Conservation (phyloP, 2,329 filamentous ascomycete species). For the Colletotrichum nymphaeae region DNA sequence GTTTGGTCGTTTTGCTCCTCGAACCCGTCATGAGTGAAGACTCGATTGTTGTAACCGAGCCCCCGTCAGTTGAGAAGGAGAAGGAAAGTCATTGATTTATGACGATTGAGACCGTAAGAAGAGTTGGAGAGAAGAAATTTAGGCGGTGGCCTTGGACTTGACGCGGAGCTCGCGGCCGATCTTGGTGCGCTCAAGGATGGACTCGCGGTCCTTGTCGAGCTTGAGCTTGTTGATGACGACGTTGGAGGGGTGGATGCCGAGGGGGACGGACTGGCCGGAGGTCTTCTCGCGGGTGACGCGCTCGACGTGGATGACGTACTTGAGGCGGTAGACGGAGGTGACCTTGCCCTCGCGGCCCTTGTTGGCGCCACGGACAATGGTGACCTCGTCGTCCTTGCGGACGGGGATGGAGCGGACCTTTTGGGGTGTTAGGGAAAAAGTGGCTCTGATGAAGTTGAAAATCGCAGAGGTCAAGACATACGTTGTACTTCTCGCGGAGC, state of each 20-base stretch:
- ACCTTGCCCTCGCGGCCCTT: conserved; percentile 99
- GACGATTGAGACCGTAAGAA: neutral
- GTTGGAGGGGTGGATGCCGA: conserved; percentile 96
- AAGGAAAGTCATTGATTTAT: neutral
- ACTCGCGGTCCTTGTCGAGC: conserved; percentile 94
- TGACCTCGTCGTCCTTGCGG: conserved; percentile 97
- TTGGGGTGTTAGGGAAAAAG: neutral
- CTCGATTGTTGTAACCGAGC: neutral
- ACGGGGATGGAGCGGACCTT: conserved; percentile 95
- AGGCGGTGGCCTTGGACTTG: conserved; percentile 76
- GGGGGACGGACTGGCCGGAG: conserved; percentile 93
- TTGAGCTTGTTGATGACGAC: conserved; percentile 99
- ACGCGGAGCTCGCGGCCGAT: conserved; percentile 79
- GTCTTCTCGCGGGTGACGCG: conserved; percentile 97
- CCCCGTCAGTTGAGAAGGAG: neutral
- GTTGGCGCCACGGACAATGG: conserved; percentile 90
- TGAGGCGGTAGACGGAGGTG: conserved; percentile 96
- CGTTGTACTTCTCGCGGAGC: conserved; percentile 98
- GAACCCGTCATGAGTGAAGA: neutral
- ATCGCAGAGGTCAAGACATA: conserved; percentile 57
- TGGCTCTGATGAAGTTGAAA: too few relatives aligned
- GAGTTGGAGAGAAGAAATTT: conserved; percentile 42
- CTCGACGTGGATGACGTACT: conserved; percentile 98
- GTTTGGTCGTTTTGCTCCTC: neutral
- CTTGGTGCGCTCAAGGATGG: conserved; percentile 87